Evolutionary conservation across 768 basidiomycete species (phyloP).

Genomic region (Ephemerocybe angulata): DNA sequence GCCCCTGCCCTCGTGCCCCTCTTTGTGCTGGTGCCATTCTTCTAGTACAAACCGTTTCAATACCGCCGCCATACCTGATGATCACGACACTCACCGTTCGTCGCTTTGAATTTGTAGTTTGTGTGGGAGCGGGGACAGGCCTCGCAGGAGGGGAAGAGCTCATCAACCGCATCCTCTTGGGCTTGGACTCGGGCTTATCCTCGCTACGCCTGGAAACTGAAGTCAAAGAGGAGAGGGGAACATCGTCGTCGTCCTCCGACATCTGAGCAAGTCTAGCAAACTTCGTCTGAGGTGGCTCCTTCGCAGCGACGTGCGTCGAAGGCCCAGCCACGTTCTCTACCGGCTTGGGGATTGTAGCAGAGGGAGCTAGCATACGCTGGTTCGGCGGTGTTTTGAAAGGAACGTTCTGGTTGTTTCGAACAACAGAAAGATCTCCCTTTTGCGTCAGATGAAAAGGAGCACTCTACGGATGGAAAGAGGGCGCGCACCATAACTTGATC

Average conservation of each 20-base stretch:
- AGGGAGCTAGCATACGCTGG: too few relatives aligned
- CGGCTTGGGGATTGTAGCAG: too few relatives aligned
- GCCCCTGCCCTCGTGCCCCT: background rate
- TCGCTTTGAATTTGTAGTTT: background rate
- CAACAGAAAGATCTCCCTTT: background rate
- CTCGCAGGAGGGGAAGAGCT: conserved; percentile 8
- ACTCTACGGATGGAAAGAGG: background rate
- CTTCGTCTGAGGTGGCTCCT: background rate
- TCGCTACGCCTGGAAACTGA: too few relatives aligned
- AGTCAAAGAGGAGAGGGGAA: conserved; percentile 6
- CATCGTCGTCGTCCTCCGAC: conserved; percentile 24
- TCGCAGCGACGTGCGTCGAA: too few relatives aligned
- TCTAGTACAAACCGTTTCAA: background rate
- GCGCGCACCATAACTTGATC: background rate
- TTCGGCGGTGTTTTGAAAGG: too few relatives aligned
- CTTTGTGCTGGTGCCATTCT: background rate
- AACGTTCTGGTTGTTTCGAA: too few relatives aligned
- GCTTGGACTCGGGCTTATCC: conserved; percentile 5
- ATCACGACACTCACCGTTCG: background rate
- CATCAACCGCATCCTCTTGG: conserved; percentile 13
- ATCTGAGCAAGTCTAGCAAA: background rate
- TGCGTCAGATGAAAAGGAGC: background rate
- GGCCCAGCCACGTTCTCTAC: too few relatives aligned
- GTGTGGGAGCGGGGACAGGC: conserved; percentile 7
- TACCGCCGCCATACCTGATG: background rate